phyloP scores from a whole-genome alignment of 768 basidiomycete genomes.

The Cystofilobasidium bisporidii region DNA sequence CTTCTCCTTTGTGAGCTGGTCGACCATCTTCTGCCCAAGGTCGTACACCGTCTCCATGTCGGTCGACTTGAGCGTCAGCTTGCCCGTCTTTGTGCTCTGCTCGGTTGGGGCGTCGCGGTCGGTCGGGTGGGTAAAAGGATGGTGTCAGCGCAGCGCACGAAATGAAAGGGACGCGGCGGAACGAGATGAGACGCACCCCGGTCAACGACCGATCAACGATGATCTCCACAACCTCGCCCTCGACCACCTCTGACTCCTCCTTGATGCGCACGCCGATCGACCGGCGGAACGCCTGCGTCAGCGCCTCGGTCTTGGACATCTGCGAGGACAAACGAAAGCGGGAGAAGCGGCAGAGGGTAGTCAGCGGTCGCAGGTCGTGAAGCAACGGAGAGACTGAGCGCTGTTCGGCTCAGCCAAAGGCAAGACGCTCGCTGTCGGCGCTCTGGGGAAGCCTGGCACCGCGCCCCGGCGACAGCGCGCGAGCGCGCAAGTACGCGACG shows the following conservation, averaged over 20 bases:
- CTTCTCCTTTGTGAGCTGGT: constrained; percentile 91
- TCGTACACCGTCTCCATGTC: constrained; percentile 99
- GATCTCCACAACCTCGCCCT: constrained; percentile 97
- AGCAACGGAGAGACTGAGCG: too few relatives aligned
- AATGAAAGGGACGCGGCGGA: neutral
- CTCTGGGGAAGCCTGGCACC: too few relatives aligned
- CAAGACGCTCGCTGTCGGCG: too few relatives aligned
- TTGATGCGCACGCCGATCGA: constrained; percentile 96
- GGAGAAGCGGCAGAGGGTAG: neutral
- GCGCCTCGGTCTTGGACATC: constrained; percentile 96
- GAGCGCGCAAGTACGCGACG: too few relatives aligned
- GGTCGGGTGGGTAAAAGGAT: too few relatives aligned
- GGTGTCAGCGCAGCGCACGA: too few relatives aligned
- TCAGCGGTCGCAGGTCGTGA: neutral
- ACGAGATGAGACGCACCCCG: constrained; percentile 53
- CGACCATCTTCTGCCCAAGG: constrained; percentile 98
- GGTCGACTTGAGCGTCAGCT: constrained; percentile 92
- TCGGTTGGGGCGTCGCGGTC: too few relatives aligned
- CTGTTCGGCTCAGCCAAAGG: too few relatives aligned
- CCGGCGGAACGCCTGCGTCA: constrained; percentile 90
- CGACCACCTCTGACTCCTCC: constrained; percentile 93
- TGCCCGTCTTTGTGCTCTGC: constrained; percentile 94
- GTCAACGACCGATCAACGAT: constrained; percentile 95
- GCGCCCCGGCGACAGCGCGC: too few relatives aligned
- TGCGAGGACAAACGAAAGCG: constrained; percentile 34